Evolutionary conservation across 805 yeast species (phyloP).

Genomic region (Alloascoidea africana): DNA sequence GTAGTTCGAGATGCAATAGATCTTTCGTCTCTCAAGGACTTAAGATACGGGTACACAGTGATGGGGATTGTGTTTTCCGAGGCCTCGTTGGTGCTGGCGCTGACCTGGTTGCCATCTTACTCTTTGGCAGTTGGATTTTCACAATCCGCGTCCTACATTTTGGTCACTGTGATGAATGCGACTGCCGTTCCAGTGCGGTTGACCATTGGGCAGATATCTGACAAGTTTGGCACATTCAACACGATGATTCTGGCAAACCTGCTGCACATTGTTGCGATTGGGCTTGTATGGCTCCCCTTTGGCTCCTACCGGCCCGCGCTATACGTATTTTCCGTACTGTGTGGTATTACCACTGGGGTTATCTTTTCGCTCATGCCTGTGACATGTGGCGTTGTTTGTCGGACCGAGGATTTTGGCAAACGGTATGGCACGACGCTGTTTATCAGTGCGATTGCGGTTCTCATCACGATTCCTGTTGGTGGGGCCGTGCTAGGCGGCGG

Average conservation of each 20-base stretch:
- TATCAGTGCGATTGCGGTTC: constrained; percentile 33
- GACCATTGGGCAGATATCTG: constrained; percentile 29
- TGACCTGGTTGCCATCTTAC: constrained; percentile 38
- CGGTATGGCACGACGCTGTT: constrained; percentile 44
- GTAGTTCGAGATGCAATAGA: constrained; percentile 20
- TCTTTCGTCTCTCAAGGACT: constrained; percentile 26
- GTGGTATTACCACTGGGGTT: constrained; percentile 43
- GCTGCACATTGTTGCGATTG: constrained; percentile 16
- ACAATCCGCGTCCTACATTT: constrained; percentile 25
- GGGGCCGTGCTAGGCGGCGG: constrained; percentile 26
- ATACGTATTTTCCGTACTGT: constrained; percentile 31
- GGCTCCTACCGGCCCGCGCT: constrained; percentile 20
- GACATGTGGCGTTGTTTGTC: constrained; percentile 42
- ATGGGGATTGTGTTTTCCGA: constrained; percentile 31
- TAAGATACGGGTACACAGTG: constrained; percentile 25
- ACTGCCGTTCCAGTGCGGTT: constrained; percentile 28
- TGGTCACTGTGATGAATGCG: constrained; percentile 29
- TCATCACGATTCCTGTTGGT: constrained; percentile 33
- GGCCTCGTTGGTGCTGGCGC: constrained; percentile 27
- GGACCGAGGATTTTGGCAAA: constrained; percentile 37
- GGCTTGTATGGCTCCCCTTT: constrained; percentile 28
- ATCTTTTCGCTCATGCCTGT: constrained; percentile 43
- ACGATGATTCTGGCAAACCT: constrained; percentile 24
- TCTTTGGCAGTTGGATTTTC: constrained; percentile 30
- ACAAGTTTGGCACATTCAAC: constrained; percentile 36